Conservation (phyloP, 2,329 filamentous ascomycete species). For the Diatrype stigma region DNA sequence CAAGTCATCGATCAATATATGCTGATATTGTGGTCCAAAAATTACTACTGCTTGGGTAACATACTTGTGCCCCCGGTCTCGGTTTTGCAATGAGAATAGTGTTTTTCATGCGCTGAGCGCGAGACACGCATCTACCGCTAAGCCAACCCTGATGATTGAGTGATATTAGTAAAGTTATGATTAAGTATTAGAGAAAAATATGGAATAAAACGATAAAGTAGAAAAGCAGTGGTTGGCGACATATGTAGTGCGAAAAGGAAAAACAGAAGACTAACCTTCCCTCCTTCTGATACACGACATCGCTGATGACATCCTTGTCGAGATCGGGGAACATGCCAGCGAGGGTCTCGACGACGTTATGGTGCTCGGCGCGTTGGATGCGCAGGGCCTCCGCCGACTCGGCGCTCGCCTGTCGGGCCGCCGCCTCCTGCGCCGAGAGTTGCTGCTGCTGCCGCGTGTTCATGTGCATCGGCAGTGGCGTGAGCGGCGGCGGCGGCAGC, state of each 20-base stretch:
- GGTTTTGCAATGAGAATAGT: not conserved
- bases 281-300: slow-evolving; percentile 94
- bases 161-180: slow-evolving; percentile 6
- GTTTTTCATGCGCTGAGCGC: slow-evolving; percentile 51
- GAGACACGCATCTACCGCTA: slow-evolving; percentile 83
- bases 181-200: not conserved
- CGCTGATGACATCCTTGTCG: slow-evolving; percentile 90
- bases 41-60: no score
- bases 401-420: slow-evolving; percentile 83
- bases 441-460: no score
- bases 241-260: no score
- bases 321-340: slow-evolving; percentile 96
- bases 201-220: no score
- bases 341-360: slow-evolving; percentile 87
- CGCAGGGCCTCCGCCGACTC: slow-evolving; percentile 83
- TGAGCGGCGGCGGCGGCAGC: slow-evolving; percentile 13
- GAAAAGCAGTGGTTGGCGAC: no score
- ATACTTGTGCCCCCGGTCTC: no score
- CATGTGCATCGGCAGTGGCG: slow-evolving; percentile 26
- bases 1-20: no score
- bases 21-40: no score
- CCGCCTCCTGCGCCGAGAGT: slow-evolving; percentile 77
- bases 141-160: slow-evolving; percentile 58
- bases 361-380: slow-evolving; percentile 79
- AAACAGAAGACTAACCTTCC: slow-evolving; percentile 63